These are phyloP conservation scores for Physcomitrellopsis africana DNA, from an alignment of 225 moss, liverwort and hornwort species.

Conservation along the genomic window DNA sequence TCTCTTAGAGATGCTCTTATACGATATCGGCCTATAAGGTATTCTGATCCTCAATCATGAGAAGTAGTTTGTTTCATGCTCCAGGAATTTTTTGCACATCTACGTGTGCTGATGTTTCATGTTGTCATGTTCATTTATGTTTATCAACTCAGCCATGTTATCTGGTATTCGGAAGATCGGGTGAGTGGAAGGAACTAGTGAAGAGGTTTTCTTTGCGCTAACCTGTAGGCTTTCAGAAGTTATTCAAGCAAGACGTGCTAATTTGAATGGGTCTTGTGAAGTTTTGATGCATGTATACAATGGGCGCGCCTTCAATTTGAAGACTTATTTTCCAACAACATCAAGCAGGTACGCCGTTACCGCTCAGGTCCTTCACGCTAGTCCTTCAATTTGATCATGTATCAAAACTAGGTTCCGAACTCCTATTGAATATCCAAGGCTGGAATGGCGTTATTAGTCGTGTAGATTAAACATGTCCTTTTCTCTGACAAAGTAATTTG, in stretches of 20 bases:
- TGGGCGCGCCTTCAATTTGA: slow-evolving; percentile 99
- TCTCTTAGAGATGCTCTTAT: slow-evolving; percentile 91
- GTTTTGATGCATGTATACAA: slow-evolving; percentile 96
- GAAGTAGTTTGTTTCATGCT: too few relatives aligned
- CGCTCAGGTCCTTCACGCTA: not conserved
- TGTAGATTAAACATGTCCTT: not conserved
- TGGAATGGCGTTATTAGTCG: not conserved
- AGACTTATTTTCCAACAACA: slow-evolving; percentile 88
- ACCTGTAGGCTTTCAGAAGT: not conserved
- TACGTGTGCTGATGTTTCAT: not conserved
- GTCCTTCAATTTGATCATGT: slow-evolving; percentile 5
- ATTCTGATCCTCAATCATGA: slow-evolving; percentile 7
- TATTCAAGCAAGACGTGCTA: slow-evolving; percentile 30
- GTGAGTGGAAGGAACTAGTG: not conserved
- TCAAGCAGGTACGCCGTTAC: slow-evolving; percentile 74
- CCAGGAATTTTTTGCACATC: too few relatives aligned
- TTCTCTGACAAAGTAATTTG: slow-evolving; percentile 22
- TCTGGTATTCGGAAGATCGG: slow-evolving; percentile 3
- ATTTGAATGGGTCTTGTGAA: slow-evolving; percentile 36
- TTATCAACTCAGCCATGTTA: slow-evolving; percentile 9
- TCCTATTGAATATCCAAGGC: not conserved
- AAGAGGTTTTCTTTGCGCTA: slow-evolving; percentile 10
- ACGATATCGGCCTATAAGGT: slow-evolving; percentile 91
- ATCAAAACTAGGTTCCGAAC: not conserved
- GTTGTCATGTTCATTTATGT: slow-evolving; percentile 7